Base-by-base conservation (phyloP, 257 asterid species). In the Catharanthus roseus region DNA sequence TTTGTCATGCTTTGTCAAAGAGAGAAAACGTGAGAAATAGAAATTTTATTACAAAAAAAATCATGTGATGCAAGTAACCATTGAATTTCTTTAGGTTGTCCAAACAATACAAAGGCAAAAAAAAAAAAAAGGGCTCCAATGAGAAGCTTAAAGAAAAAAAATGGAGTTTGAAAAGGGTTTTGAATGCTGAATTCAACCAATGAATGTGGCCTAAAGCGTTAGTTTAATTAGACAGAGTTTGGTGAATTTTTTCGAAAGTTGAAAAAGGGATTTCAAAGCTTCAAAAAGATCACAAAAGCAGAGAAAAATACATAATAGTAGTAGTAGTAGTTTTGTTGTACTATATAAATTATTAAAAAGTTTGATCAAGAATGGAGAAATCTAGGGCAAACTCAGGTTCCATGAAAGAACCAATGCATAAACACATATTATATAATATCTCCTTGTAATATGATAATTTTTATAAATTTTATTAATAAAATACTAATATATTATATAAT, bases 191-290 rank as follows among this genome's bases (percentile, higher is more conserved):
- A 51, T 38, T 47, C 60, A 54, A 56, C 34, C 73, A 69, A 47
- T 66, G 31, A 39, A 71, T 31, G n/a, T 42, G 41, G 62, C 62
- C 34, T 70, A 71, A 57, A 63, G 67, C 29, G 31, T 45, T 5
- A 12, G 1, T 12, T 31, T n/a, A 38, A 8, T 8, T 3, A 42
- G 1, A 51, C 16, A 0, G 63, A 60, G 45, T 69, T 73, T 64
- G 73, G 70, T 68, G 74, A 73, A 18, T 41, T 72, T n/a, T n/a
- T n/a, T 50, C 5, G 47, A 65, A 73, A 65, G 70, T 71, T 10
- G 56, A 49, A 67, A 38, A 72, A 51, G 71, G n/a, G 34, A 2
- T n/a, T 50, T 38, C 24, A 26, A 39, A 33, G 70, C 71, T 72
- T 63, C 70, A 64, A 65, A 73, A 65, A 65, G 64, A 28, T 58